Evolutionary conservation across 1,139 yeast species (phyloP), one percentile per base, ranked within the genome.

Genomic region (Zygoascus sp.): DNA sequence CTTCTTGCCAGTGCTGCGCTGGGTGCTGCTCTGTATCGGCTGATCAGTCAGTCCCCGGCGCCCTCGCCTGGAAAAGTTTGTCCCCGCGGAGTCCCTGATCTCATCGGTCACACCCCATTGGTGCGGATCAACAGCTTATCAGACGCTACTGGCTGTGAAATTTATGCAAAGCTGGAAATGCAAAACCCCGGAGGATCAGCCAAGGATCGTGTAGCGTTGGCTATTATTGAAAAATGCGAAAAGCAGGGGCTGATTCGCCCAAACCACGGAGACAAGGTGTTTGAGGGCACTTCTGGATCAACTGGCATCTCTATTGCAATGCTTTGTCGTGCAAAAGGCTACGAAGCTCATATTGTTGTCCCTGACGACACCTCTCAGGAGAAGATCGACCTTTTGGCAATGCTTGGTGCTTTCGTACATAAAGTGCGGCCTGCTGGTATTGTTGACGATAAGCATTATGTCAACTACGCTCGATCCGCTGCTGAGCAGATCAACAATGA

Each of bases 181-280:
- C 69, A 76, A 58, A 92, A 92, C 59, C 97, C 97, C 0, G 98
- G 95, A 17, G 97, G 97, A 0, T 85, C 95, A 44, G 95, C 97
- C 32, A 92, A 92, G 61, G 98, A 92, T 61, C 72, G 98, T 47
- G 95, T 92, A 35, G 98, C 97, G 1, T 72, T 87, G 44, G 85
- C 95, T 1, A 84, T 92, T 56, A 83, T 90, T 27, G 68, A 78
- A 46, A 77, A 77, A 16, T 85, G 86, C 47, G 96, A 87, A 63
- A 48, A 55, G 10, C 53, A 60, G 38, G 94, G 92, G 0, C 63
- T 70, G 11, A 63, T 90, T 37, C 63, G 68, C 7, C 90, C 89
- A 0, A 63, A 79, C 48, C 58, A 70, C 45, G 80, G 78, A 2
- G 89, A 86, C 60, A 75, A 81, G 16, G 79, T 87, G 3, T 89